Evolutionary conservation across 2,329 filamentous ascomycete genomes (phyloP).

Genomic region (Ceratocystis variospora): DNA sequence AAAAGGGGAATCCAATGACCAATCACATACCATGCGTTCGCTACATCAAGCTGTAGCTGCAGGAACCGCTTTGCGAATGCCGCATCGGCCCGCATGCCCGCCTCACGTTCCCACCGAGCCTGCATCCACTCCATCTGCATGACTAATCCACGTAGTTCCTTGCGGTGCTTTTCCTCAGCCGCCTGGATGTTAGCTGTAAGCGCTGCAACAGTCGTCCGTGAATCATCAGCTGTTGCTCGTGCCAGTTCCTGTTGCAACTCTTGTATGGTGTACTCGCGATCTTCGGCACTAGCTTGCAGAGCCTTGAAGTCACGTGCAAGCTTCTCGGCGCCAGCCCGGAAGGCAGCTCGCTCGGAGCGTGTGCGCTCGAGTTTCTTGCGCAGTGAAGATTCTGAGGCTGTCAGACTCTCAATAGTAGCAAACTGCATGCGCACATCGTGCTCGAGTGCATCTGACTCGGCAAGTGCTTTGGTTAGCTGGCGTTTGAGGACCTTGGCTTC

Average conservation of each 20-base stretch:
- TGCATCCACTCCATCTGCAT: constrained; percentile 89
- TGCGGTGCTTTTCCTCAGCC: constrained; percentile 47
- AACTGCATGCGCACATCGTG: constrained; percentile 58
- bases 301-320: constrained; percentile 38
- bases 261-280: constrained; percentile 6
- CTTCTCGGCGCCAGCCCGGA: constrained; percentile 41
- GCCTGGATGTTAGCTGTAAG: constrained; percentile 30
- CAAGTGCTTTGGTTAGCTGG: constrained; percentile 47
- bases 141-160: constrained; percentile 66
- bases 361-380: constrained; percentile 55
- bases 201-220: constrained; percentile 24
- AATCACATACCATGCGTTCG: constrained; percentile 70
- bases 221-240: constrained; percentile 23
- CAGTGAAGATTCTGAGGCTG: constrained; percentile 44
- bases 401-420: constrained; percentile 44
- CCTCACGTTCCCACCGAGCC: constrained; percentile 66
- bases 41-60: constrained; percentile 63
- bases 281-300: constrained; percentile 30
- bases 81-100: constrained; percentile 63
- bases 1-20: constrained; percentile 11
- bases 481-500: constrained; percentile 47
- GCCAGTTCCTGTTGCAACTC: constrained; percentile 20
- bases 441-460: constrained; percentile 55
- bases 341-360: constrained; percentile 49
- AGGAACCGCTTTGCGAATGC: constrained; percentile 81